Evolutionary conservation across 2,329 filamentous ascomycete genomes (phyloP).

Genomic region (Zymoseptoria pseudotritici): DNA sequence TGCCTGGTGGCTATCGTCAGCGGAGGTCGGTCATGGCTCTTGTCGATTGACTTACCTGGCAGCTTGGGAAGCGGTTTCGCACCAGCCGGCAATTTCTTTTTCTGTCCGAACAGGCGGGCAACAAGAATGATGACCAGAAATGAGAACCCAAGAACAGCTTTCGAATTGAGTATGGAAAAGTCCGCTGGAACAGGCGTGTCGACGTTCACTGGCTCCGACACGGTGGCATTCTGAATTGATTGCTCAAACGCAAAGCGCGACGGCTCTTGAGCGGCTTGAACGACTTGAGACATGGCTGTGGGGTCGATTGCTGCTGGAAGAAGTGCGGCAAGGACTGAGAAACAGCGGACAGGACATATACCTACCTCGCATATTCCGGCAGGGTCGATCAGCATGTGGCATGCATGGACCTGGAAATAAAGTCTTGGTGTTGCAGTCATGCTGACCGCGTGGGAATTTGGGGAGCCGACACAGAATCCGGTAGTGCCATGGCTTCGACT

Average conservation of each 20-base stretch:
- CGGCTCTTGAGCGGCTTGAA: not conserved
- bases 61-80: conserved; percentile 22
- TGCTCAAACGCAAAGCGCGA: not conserved
- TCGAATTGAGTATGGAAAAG: not conserved
- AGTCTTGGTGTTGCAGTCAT: not conserved
- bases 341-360: not conserved
- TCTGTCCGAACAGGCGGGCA: not conserved
- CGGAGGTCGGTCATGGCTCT: not conserved
- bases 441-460: not conserved
- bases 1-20: conserved; percentile 13
- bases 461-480: not conserved
- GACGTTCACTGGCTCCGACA: not conserved
- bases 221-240: not conserved
- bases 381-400: not conserved
- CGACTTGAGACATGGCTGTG: not conserved
- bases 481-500: not conserved
- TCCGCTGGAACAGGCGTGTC: not conserved
- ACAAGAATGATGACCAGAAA: not conserved
- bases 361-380: not conserved
- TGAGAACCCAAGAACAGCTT: not conserved
- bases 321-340: not conserved
- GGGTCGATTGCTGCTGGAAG: not conserved
- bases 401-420: not conserved
- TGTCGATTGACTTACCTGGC: conserved; percentile 11
- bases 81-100: conserved; percentile 20